phyloP scores from a whole-genome alignment of 2,329 filamentous ascomycete species.

The Colletotrichum ledebouriae region DNA sequence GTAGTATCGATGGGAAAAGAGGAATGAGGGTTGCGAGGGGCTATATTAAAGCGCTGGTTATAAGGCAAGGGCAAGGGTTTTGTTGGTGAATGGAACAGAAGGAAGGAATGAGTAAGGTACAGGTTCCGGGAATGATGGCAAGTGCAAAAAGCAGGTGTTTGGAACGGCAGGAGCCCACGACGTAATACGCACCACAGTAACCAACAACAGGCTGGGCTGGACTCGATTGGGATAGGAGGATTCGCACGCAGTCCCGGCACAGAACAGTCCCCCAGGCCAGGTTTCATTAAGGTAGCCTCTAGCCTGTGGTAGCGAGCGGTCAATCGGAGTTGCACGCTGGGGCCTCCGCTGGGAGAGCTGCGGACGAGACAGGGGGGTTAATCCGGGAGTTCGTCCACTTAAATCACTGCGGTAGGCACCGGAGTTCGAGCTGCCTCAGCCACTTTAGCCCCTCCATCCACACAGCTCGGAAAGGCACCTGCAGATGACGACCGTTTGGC shows the following conservation, averaged over 20 bases:
- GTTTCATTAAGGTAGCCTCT: conserved; percentile 40
- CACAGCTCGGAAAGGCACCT: conserved; percentile 28
- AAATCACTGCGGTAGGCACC: background rate
- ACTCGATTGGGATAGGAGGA: conserved; percentile 40
- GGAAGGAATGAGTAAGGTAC: conserved; percentile 1
- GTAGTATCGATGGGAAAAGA: conserved; percentile 19
- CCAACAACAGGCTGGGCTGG: conserved; percentile 29
- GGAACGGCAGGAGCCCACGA: conserved; percentile 39
- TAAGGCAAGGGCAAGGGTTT: conserved; percentile 28
- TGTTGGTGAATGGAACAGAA: conserved; percentile 3
- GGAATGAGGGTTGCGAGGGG: conserved; percentile 38
- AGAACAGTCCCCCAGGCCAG: conserved; percentile 39
- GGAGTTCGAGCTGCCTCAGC: conserved; percentile 21
- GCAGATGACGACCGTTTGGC: conserved; percentile 37
- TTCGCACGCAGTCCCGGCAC: conserved; percentile 25
- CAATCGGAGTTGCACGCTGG: conserved; percentile 38
- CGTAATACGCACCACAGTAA: conserved; percentile 39
- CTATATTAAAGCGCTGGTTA: conserved; percentile 36
- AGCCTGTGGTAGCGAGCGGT: conserved; percentile 28
- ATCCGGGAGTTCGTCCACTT: conserved; percentile 34
- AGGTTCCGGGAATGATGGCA: conserved; percentile 15
- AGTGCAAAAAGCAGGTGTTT: conserved; percentile 43
- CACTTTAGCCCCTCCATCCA: conserved; percentile 10
- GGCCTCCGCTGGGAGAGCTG: conserved; percentile 27
- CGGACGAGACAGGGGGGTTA: conserved; percentile 28